Conservation (phyloP, 1,284 basidiomycete species). For the Pseudozyma hubeiensis region DNA sequence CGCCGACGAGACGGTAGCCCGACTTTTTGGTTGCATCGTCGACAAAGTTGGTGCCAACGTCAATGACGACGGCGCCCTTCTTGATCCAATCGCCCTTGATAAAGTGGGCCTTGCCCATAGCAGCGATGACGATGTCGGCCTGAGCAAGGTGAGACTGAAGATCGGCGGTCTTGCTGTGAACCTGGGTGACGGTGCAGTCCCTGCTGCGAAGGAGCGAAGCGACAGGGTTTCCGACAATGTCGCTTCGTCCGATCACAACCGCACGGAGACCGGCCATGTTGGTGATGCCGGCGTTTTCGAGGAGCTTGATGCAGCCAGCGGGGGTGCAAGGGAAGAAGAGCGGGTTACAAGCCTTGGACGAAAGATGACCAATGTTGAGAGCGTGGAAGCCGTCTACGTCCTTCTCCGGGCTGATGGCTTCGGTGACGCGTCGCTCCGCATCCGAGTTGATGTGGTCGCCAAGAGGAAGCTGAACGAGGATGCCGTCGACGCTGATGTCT, state of each 20-base stretch:
- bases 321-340: slow-evolving; percentile 96
- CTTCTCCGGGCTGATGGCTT: slow-evolving; percentile 92
- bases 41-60: slow-evolving; percentile 95
- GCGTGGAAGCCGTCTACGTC: slow-evolving; percentile 99
- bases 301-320: slow-evolving; percentile 87
- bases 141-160: slow-evolving; percentile 78
- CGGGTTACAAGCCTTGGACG: slow-evolving; percentile 88
- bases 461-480: slow-evolving; percentile 97
- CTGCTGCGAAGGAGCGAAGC: slow-evolving; percentile 87
- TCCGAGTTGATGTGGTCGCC: slow-evolving; percentile 84
- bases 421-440: slow-evolving; percentile 89
- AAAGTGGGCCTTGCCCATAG: slow-evolving; percentile 90
- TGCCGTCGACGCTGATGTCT: slow-evolving; percentile 84
- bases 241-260: slow-evolving; percentile 94
- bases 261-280: slow-evolving; percentile 74
- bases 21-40: slow-evolving; percentile 87
- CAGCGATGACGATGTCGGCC: slow-evolving; percentile 92
- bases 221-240: slow-evolving; percentile 97
- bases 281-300: slow-evolving; percentile 83
- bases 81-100: slow-evolving; percentile 96
- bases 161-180: slow-evolving; percentile 89
- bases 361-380: slow-evolving; percentile 96
- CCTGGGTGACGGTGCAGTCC: slow-evolving; percentile 97
- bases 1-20: slow-evolving; percentile 94
- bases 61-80: slow-evolving; percentile 77